phyloP scores from a whole-genome alignment of 306 rosid genomes.

The Vigna mungo region DNA sequence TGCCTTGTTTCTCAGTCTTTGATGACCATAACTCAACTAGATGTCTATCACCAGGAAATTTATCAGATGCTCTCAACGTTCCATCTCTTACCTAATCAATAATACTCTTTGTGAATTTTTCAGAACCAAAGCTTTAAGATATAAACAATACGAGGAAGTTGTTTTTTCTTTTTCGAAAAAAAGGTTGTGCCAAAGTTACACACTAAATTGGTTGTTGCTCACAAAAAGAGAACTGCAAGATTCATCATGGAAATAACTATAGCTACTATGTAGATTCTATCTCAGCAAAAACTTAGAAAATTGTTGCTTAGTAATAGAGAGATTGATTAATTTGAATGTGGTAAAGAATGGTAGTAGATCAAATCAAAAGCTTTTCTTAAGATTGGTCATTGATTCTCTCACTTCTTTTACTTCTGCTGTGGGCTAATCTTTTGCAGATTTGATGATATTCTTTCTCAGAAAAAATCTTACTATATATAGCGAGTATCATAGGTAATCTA shows the following conservation, averaged over 20 bases:
- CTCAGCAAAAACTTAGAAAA: background rate
- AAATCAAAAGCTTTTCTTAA: background rate
- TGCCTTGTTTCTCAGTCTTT: background rate
- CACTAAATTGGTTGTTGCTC: conserved; percentile 1
- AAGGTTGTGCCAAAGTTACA: background rate
- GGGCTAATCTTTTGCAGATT: too few species aligned
- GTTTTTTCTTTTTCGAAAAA: too few species aligned
- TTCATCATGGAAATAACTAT: background rate
- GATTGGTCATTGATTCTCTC: background rate
- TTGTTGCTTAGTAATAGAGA: background rate
- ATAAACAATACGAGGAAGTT: background rate
- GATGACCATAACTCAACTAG: conserved; percentile 62
- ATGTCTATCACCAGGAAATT: conserved; percentile 67
- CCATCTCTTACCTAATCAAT: conserved; percentile 62
- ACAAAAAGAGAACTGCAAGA: background rate
- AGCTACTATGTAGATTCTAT: too few species aligned
- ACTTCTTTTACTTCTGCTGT: too few species aligned
- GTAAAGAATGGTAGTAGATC: too few species aligned
- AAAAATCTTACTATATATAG: too few species aligned
- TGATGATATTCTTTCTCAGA: too few species aligned
- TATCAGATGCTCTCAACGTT: conserved; percentile 66
- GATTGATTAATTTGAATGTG: background rate
- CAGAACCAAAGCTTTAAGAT: conserved; percentile 19
- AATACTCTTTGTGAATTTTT: conserved; percentile 3
- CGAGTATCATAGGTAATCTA: background rate